Evolutionary conservation across 176 grass and related monocot species (phyloP).

Genomic region (Saccharum spontaneum): DNA sequence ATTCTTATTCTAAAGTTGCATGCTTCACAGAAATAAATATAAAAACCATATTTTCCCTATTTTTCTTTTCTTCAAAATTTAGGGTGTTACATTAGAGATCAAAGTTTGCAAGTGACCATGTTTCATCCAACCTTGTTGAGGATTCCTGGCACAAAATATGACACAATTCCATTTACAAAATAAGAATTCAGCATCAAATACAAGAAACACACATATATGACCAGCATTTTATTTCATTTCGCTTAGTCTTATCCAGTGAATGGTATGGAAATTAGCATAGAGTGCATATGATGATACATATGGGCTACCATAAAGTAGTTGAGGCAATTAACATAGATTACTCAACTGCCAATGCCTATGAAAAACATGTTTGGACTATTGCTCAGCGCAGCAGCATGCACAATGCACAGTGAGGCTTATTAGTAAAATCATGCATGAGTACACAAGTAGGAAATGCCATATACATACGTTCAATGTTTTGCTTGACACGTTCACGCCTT

Average conservation of each 20-base stretch:
- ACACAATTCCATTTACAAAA: neutral
- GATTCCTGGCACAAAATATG: neutral
- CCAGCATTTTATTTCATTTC: slow-evolving; percentile 4
- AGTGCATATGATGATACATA: neutral
- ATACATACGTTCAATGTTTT: slow-evolving; percentile 81
- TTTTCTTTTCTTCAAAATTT: too few relatives aligned
- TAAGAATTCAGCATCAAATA: neutral
- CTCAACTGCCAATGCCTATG: neutral
- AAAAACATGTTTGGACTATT: neutral
- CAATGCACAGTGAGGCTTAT: neutral
- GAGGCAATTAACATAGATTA: neutral
- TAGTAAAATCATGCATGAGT: neutral
- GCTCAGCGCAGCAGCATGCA: neutral
- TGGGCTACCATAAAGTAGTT: neutral
- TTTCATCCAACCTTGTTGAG: neutral
- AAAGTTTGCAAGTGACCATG: neutral
- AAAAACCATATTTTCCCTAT: too few relatives aligned
- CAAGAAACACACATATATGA: neutral
- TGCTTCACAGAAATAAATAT: too few relatives aligned
- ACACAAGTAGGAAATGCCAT: slow-evolving; percentile 2
- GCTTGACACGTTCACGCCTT: slow-evolving; percentile 65
- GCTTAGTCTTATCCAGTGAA: neutral
- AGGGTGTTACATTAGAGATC: too few relatives aligned
- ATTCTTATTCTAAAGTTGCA: too few relatives aligned
- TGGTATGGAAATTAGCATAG: neutral